Percentiles rank a stretch among this genome's conserved stretches.
Evolutionary conservation across 148 eudicot genomes (phyloP).

Genomic region (Amaranthus palmeri): DNA sequence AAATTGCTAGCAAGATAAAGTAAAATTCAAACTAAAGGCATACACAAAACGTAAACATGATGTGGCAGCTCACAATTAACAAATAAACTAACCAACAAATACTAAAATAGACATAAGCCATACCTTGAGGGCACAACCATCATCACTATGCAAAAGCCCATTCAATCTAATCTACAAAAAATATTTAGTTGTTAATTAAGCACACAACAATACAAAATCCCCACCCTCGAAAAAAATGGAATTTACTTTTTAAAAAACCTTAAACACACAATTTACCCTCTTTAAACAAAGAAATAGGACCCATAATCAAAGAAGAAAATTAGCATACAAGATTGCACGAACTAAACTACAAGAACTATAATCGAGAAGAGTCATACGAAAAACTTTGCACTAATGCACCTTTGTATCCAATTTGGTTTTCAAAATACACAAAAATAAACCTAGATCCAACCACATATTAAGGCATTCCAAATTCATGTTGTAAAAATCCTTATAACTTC

Average conservation of each 20-base stretch:
- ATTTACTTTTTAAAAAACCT: neutral
- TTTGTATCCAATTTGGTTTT: neutral
- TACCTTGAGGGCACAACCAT: constrained; percentile 93
- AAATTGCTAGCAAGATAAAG: neutral
- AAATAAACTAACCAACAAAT: neutral
- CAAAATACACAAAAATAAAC: neutral
- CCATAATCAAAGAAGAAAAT: too few species aligned
- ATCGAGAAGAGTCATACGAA: too few species aligned
- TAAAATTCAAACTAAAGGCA: neutral
- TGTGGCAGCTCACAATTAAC: neutral
- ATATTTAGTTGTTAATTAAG: constrained; percentile 1
- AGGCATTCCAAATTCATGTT: neutral
- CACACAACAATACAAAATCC: neutral
- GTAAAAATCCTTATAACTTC: neutral
- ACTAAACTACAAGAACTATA: too few species aligned
- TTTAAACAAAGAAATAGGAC: too few species aligned
- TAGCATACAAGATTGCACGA: too few species aligned
- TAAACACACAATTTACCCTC: neutral
- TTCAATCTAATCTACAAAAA: constrained; percentile 71
- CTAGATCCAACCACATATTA: neutral
- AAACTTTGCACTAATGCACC: too few species aligned
- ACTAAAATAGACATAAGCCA: neutral
- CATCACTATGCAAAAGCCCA: constrained; percentile 87
- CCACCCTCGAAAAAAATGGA: neutral
- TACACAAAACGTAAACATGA: neutral